Conservation (phyloP, 164 flowering plant species). For the Dillenia suffruticosa region DNA sequence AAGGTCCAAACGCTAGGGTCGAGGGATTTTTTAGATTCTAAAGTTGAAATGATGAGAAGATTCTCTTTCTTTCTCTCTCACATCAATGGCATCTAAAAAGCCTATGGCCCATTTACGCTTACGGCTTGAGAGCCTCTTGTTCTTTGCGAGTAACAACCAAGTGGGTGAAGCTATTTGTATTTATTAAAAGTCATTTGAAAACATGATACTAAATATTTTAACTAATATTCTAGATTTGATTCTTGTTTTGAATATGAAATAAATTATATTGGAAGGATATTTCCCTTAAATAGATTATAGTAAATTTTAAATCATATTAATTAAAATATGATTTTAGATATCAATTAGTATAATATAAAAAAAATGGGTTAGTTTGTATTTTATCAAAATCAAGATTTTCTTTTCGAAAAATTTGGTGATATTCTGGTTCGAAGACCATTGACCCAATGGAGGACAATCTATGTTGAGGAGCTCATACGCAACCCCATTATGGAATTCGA, state of each 20-base stretch:
- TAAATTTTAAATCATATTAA: no score
- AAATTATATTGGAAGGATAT: no score
- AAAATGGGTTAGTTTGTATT: no score
- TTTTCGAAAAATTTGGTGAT: not conserved
- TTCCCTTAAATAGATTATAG: no score
- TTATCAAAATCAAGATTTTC: not conserved
- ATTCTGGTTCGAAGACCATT: not conserved
- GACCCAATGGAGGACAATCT: not conserved
- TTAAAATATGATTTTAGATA: no score
- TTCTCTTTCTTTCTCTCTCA: constrained; percentile 10
- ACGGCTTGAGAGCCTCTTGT: constrained; percentile 1
- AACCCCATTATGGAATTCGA: no score
- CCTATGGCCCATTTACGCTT: constrained; percentile 6
- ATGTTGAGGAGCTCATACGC: no score
- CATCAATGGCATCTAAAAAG: constrained; percentile 8
- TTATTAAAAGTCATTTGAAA: no score
- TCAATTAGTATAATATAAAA: no score
- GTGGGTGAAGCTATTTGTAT: constrained; percentile 17
- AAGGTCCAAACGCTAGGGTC: constrained; percentile 3
- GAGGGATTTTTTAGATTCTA: constrained; percentile 10
- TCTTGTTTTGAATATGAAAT: no score
- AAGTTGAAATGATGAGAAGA: constrained; percentile 21
- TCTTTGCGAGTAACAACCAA: not conserved
- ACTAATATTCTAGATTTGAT: no score
- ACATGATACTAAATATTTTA: no score